Evolutionary conservation across 23 red algal species (phyloP), one percentile per base, ranked within the genome.

Genomic region (Chondrus crispus): DNA sequence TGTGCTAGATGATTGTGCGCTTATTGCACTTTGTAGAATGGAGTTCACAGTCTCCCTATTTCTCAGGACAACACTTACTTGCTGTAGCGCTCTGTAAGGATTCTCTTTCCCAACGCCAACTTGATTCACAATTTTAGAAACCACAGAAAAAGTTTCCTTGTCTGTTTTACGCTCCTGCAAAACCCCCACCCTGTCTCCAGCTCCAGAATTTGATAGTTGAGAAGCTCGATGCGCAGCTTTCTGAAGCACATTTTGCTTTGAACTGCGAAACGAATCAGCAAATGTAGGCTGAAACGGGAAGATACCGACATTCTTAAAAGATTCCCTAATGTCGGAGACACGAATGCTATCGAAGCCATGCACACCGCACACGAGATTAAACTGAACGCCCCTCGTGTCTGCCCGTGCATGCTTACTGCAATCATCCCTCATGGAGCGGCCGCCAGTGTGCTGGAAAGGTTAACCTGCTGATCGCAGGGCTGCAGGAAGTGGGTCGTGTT

Each of bases 401-500:
- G 70, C 58, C 4, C 39, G 1, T 1, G 40, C 60, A 22, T 72
- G 47, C 7, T 62, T 5, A 32, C 20, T 42, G 38, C 66, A 66
- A 4, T 86, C 60, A 40, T 86, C 82, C 38, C 60, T 68, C 40
- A 86, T 33, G 2, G 33, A 3, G 3, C 54, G 70, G 51, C 4
- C 4, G n/a, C 5, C 39, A 24, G 4, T 86, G 82, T 20, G 70
- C 46, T n/a, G 1, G 2, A 46, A 2, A 30, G 46, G 8, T 86
- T 86, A 11, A 71, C 62, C 3, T 33, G 39, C 18, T 86, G 58
- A 26, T 66, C 82, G 44, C 82, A 86, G 4, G 60, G 22, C 28
- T 69, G 82, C 11, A 86, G 62, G 26, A 86, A 43, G 28, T 86
- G 60, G 2, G 82, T 60, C 3, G 30, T 86, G 39, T 86, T 69